These are phyloP conservation scores for Adansonia gregorii DNA, from an alignment of 441 rosid species.

Conservation along the genomic window DNA sequence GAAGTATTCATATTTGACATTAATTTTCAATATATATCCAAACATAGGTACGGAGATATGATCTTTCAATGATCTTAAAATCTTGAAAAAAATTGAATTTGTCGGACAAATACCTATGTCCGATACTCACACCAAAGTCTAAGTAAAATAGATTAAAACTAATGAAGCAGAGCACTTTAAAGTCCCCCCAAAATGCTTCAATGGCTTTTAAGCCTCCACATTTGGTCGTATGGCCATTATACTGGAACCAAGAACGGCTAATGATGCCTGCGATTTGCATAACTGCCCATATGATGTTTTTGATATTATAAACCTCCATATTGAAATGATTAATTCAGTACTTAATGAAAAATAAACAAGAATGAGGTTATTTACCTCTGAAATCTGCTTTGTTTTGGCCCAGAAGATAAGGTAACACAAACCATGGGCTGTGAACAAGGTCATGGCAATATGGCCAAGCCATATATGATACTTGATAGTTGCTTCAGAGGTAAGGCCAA, in stretches of 20 bases:
- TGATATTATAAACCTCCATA: background rate
- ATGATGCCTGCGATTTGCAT: too few species aligned
- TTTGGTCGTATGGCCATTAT: background rate
- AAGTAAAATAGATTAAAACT: too few species aligned
- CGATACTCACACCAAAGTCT: too few species aligned
- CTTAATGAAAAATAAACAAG: background rate
- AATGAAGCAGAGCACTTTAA: too few species aligned
- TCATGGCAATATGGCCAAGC: conserved; percentile 51
- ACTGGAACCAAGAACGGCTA: background rate
- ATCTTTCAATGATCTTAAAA: too few species aligned
- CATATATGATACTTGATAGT: conserved; percentile 68
- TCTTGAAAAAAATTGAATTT: too few species aligned
- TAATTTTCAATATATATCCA: too few species aligned
- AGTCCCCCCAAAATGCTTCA: background rate
- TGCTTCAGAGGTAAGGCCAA: conserved; percentile 63
- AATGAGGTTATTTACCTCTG: conserved; percentile 37
- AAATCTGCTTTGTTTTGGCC: conserved; percentile 45
- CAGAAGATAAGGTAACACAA: conserved; percentile 51
- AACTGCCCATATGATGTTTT: too few species aligned
- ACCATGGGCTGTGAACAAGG: conserved; percentile 51
- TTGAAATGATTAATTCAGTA: background rate
- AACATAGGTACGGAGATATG: too few species aligned
- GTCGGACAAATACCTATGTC: too few species aligned
- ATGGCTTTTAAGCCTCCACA: background rate
- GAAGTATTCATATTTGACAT: too few species aligned